These are phyloP conservation scores for Heimioporus sp. DNA, from an alignment of 768 basidiomycete genomes.

Conservation along the genomic window DNA sequence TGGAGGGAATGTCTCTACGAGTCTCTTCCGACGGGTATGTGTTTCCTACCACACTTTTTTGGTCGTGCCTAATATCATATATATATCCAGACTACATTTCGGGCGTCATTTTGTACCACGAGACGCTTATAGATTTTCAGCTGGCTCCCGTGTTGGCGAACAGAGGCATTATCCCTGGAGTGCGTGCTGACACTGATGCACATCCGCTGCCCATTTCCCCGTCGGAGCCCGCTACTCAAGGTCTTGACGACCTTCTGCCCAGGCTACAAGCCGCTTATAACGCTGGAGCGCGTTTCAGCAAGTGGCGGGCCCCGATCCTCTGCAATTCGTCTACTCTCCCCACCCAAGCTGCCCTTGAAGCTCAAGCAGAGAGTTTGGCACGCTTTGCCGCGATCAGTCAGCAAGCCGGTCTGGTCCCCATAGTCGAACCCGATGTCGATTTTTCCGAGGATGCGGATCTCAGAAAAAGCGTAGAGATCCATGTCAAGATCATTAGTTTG, in stretches of 20 bases:
- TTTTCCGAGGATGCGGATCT: constrained; percentile 48
- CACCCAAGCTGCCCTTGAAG: constrained; percentile 40
- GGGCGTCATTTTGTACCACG: constrained; percentile 50
- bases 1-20: constrained; percentile 47
- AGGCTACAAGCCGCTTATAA: constrained; percentile 41
- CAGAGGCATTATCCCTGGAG: constrained; percentile 48
- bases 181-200: constrained; percentile 50
- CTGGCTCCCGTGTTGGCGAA: constrained; percentile 42
- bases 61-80: background rate
- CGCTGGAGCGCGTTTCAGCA: constrained; percentile 49
- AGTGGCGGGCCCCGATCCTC: constrained; percentile 50
- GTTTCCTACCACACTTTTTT: background rate
- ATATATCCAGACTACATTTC: constrained; percentile 43
- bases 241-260: constrained; percentile 45
- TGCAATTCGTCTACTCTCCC: constrained; percentile 43
- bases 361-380: constrained; percentile 46
- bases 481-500: constrained; percentile 43
- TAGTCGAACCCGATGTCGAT: constrained; percentile 53
- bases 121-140: constrained; percentile 49
- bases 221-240: constrained; percentile 48
- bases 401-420: constrained; percentile 50
- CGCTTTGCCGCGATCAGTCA: constrained; percentile 51
- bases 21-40: constrained; percentile 39
- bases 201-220: constrained; percentile 43
- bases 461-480: constrained; percentile 44